These are phyloP conservation scores for Trifolium pratense DNA, from an alignment of 306 rosid genomes.

Conservation along the genomic window DNA sequence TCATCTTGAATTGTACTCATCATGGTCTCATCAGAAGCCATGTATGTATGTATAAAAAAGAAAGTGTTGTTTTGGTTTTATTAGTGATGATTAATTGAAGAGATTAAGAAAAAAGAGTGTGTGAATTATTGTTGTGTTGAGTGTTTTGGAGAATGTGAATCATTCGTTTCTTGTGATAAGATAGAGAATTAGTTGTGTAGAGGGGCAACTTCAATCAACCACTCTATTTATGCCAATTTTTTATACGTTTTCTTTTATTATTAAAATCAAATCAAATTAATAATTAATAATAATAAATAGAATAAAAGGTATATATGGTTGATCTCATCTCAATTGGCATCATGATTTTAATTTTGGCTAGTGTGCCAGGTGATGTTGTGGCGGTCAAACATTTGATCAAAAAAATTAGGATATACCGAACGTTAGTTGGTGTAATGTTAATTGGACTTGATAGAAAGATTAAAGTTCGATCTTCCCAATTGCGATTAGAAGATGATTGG, in stretches of 20 bases:
- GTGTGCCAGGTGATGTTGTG: constrained; percentile 13
- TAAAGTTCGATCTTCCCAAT: too few relatives aligned
- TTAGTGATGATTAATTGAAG: neutral
- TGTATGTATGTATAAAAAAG: neutral
- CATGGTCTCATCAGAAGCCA: constrained; percentile 46
- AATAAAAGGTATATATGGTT: neutral
- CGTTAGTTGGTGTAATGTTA: too few relatives aligned
- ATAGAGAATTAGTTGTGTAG: constrained; percentile 16
- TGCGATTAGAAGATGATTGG: too few relatives aligned
- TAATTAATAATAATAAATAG: neutral
- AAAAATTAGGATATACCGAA: too few relatives aligned
- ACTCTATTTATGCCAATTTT: constrained; percentile 49
- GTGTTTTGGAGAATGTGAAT: constrained; percentile 43
- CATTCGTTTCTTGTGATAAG: constrained; percentile 54
- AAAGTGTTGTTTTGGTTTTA: neutral
- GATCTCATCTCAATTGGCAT: constrained; percentile 11
- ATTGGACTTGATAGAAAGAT: too few relatives aligned
- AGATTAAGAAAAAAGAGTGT: neutral
- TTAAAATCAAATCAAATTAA: neutral
- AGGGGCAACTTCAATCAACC: constrained; percentile 33
- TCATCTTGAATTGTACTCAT: constrained; percentile 57
- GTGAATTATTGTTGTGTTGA: neutral
- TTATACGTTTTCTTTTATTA: neutral
- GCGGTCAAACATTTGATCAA: constrained; percentile 35
- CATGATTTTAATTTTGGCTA: constrained; percentile 1